These are phyloP conservation scores for Zygnema cylindricum DNA, from an alignment of 139 green algal species.

Conservation along the genomic window DNA sequence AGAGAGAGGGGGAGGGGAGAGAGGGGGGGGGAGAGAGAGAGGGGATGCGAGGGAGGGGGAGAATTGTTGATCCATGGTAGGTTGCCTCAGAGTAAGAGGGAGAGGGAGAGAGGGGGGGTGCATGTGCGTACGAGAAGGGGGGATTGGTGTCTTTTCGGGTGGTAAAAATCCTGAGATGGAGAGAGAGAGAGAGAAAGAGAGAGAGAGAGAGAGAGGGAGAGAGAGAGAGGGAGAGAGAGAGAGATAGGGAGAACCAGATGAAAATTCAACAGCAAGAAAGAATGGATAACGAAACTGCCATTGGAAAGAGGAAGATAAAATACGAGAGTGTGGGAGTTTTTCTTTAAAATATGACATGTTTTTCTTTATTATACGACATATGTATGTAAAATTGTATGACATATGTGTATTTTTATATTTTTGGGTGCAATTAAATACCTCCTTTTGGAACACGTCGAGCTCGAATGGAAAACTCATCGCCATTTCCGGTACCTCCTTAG, in stretches of 20 bases:
- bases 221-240: neutral
- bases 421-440: too few species aligned
- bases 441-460: conserved; percentile 95
- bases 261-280: neutral
- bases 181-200: too few species aligned
- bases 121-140: conserved; percentile 93
- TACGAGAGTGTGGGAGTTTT: too few species aligned
- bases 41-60: neutral
- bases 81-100: conserved; percentile 75
- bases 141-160: conserved; percentile 71
- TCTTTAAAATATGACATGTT: too few species aligned
- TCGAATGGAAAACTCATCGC: conserved; percentile 84
- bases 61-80: neutral
- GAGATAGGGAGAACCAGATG: neutral
- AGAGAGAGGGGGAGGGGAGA: neutral
- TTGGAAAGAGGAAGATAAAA: too few species aligned
- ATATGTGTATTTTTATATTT: too few species aligned
- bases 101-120: conserved; percentile 96
- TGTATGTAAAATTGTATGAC: too few species aligned
- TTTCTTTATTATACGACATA: too few species aligned
- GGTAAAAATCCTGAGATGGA: conserved; percentile 73
- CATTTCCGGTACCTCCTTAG: conserved; percentile 38
- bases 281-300: too few species aligned
- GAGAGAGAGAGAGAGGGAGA: neutral
- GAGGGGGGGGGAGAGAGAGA: neutral